Evolutionary conservation across 2,329 filamentous ascomycete species (phyloP).

Genomic region (Cyphellophora europaea): DNA sequence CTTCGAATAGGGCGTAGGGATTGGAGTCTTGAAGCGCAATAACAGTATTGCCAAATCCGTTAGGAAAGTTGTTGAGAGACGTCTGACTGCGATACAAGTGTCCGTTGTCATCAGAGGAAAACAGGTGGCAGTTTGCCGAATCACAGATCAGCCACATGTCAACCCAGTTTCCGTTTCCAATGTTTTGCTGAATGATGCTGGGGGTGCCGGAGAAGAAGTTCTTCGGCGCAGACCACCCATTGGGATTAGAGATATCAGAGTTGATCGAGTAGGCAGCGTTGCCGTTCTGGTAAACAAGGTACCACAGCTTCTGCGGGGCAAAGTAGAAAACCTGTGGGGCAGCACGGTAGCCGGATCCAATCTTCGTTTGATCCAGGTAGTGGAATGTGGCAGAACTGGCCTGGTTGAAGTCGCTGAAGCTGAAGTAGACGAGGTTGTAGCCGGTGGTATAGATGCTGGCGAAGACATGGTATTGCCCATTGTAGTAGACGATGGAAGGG

Average conservation of each 20-base stretch:
- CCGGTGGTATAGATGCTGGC: slow-evolving; percentile 38
- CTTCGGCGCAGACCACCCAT: slow-evolving; percentile 47
- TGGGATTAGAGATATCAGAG: slow-evolving; percentile 44
- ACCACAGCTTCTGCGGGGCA: slow-evolving; percentile 50
- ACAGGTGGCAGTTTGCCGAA: slow-evolving; percentile 53
- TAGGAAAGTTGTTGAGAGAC: slow-evolving; percentile 54
- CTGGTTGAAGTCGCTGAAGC: slow-evolving; percentile 41
- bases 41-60: slow-evolving; percentile 45
- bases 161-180: slow-evolving; percentile 1
- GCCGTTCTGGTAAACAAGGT: slow-evolving; percentile 60
- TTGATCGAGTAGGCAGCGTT: slow-evolving; percentile 49
- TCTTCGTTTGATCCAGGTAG: slow-evolving; percentile 46
- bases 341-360: slow-evolving; percentile 35
- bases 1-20: slow-evolving; percentile 53
- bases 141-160: slow-evolving; percentile 45
- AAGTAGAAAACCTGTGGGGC: slow-evolving; percentile 58
- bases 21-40: slow-evolving; percentile 45
- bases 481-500: slow-evolving; percentile 47
- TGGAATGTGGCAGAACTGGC: slow-evolving; percentile 22
- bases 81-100: slow-evolving; percentile 56
- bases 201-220: slow-evolving; percentile 49
- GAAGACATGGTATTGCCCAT: slow-evolving; percentile 54
- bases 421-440: slow-evolving; percentile 47
- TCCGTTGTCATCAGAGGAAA: slow-evolving; percentile 60
- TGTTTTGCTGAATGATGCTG: slow-evolving; percentile 50